Percentiles rank a stretch among this genome's conserved stretches.
phyloP scores from a whole-genome alignment of 805 yeast genomes.

The Candida coleopterorum region DNA sequence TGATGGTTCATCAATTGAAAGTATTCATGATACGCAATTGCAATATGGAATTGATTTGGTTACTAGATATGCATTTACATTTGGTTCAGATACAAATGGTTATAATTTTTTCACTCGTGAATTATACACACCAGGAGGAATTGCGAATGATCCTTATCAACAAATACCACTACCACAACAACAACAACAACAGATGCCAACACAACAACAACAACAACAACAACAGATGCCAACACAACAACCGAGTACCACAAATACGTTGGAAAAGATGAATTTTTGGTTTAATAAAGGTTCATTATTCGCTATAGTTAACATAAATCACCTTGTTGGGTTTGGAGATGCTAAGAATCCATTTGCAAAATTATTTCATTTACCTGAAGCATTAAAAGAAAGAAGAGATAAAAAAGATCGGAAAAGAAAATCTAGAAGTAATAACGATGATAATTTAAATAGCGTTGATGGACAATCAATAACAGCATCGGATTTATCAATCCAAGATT shows the following conservation, averaged over 20 bases:
- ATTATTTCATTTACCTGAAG: constrained; percentile 66
- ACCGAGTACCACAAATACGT: constrained; percentile 22
- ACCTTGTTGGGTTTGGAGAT: constrained; percentile 74
- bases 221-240: constrained; percentile 13
- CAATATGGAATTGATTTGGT: constrained; percentile 57
- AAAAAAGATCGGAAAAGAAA: constrained; percentile 63
- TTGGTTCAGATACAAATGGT: constrained; percentile 64
- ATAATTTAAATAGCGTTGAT: constrained; percentile 20
- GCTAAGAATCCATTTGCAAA: constrained; percentile 72
- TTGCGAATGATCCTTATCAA: constrained; percentile 21
- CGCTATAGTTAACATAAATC: constrained; percentile 72
- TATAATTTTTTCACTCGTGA: constrained; percentile 54
- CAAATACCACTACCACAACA: neutral
- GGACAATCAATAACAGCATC: constrained; percentile 28
- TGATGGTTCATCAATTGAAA: constrained; percentile 14
- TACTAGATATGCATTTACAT: constrained; percentile 58
- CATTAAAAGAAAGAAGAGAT: constrained; percentile 64
- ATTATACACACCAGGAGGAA: constrained; percentile 30
- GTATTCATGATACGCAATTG: constrained; percentile 41
- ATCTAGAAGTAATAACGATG: constrained; percentile 18
- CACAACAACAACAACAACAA: constrained; percentile 14
- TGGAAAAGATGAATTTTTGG: constrained; percentile 62
- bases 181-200: constrained; percentile 25
- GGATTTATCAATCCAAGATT: constrained; percentile 36
- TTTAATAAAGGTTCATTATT: constrained; percentile 71